Percentiles rank a stretch among this genome's conserved stretches.
Conservation (phyloP, 2,329 filamentous ascomycete genomes). For the Ophidiomyces ophidiicola region DNA sequence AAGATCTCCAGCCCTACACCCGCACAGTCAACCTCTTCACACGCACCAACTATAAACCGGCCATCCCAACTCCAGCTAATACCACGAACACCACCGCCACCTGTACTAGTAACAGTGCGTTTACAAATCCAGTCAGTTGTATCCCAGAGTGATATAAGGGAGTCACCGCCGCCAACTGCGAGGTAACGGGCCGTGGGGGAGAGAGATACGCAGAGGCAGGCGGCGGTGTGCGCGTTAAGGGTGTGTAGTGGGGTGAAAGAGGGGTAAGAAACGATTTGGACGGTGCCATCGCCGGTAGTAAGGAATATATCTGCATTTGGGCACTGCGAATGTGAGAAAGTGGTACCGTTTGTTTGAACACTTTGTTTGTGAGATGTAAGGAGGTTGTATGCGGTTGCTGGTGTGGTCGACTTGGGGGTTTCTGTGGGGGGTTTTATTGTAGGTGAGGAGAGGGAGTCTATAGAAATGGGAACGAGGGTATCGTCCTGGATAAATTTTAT, state of each 20-base stretch:
- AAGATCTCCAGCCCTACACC: constrained; percentile 38
- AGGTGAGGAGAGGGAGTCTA: constrained; percentile 22
- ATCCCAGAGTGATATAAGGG: constrained; percentile 41
- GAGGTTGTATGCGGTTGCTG: constrained; percentile 26
- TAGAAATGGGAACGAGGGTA: constrained; percentile 35
- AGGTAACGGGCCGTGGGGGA: constrained; percentile 39
- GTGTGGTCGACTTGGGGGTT: constrained; percentile 13
- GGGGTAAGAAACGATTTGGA: constrained; percentile 38
- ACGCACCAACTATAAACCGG: constrained; percentile 37
- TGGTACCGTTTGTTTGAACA: constrained; percentile 38
- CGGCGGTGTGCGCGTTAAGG: constrained; percentile 38
- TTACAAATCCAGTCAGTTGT: constrained; percentile 41
- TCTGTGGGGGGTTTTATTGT: background rate
- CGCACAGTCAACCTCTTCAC: constrained; percentile 35
- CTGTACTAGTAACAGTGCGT: constrained; percentile 35
- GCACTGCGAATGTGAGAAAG: constrained; percentile 35
- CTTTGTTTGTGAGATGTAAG: constrained; percentile 34
- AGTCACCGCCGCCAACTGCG: constrained; percentile 38
- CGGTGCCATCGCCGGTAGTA: constrained; percentile 39
- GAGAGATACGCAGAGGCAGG: constrained; percentile 36
- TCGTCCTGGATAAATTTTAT: constrained; percentile 31
- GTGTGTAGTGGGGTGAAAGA: constrained; percentile 35
- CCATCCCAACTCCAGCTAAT: constrained; percentile 42
- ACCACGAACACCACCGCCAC: constrained; percentile 35
- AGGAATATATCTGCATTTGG: constrained; percentile 33